Evolutionary conservation across 306 rosid genomes (phyloP).

Genomic region (Lablab purpureus): DNA sequence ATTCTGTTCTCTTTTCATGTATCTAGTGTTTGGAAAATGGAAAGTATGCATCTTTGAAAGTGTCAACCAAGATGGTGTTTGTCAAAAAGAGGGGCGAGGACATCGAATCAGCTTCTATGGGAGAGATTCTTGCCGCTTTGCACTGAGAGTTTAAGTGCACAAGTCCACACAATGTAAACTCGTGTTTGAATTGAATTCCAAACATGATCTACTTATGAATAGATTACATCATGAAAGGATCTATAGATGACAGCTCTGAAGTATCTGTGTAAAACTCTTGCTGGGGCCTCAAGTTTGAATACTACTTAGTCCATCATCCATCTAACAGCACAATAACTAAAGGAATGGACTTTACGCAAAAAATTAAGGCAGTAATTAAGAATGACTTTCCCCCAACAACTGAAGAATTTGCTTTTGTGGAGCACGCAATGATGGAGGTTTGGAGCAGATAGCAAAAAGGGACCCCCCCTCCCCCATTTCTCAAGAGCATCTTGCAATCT

Average conservation of each 20-base stretch:
- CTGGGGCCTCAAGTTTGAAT: background rate
- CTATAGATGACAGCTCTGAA: background rate
- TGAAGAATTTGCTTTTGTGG: background rate
- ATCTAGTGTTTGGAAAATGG: background rate
- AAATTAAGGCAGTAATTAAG: background rate
- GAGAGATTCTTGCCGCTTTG: constrained; percentile 8
- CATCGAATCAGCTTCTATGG: background rate
- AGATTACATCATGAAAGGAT: background rate
- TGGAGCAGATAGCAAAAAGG: background rate
- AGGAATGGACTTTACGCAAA: background rate
- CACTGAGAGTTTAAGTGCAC: background rate
- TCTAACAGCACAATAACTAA: too few species aligned
- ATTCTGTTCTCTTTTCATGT: background rate
- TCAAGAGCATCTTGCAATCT: background rate
- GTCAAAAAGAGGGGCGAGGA: background rate
- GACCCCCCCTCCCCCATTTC: background rate
- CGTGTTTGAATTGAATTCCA: constrained; percentile 9
- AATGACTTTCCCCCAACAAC: constrained; percentile 2
- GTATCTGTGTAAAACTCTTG: background rate
- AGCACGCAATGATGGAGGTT: background rate
- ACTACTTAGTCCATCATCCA: too few species aligned
- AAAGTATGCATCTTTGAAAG: background rate
- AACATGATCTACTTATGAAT: background rate
- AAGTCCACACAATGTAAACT: background rate
- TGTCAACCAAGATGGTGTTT: background rate